These are phyloP conservation scores for Amanita thiersii DNA, from an alignment of 768 basidiomycete species.

Conservation along the genomic window DNA sequence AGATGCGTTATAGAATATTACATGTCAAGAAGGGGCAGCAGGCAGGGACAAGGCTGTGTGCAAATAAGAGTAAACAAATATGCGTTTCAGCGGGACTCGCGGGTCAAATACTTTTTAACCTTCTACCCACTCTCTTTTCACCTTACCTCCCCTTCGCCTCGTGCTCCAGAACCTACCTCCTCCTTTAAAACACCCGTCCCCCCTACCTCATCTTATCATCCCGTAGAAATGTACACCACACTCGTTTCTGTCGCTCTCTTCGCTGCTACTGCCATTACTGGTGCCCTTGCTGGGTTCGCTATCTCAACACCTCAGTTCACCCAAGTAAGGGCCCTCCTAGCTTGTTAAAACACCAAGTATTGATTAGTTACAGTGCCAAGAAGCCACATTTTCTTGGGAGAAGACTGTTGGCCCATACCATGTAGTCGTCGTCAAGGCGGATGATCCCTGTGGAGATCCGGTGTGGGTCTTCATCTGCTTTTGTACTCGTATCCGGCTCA, in stretches of 20 bases:
- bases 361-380: constrained; percentile 39
- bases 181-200: constrained; percentile 21
- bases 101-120: constrained; percentile 14
- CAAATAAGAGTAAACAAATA: constrained; percentile 6
- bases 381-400: constrained; percentile 44
- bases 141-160: constrained; percentile 15
- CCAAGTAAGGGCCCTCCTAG: constrained; percentile 36
- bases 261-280: constrained; percentile 41
- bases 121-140: constrained; percentile 10
- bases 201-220: constrained; percentile 20
- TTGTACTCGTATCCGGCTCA: constrained; percentile 2
- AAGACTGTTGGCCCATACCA: constrained; percentile 42
- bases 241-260: constrained; percentile 70
- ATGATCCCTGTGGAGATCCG: constrained; percentile 49
- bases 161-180: constrained; percentile 17
- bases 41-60: no score
- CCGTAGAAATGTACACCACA: constrained; percentile 65
- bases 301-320: constrained; percentile 42
- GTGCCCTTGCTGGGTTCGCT: constrained; percentile 45
- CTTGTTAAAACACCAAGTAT: constrained; percentile 3
- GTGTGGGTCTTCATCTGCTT: constrained; percentile 35
- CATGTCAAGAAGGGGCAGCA: no score
- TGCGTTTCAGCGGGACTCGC: background rate
- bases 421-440: constrained; percentile 42
- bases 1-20: no score